These are phyloP conservation scores for Dothistroma pini DNA, from an alignment of 2,329 filamentous ascomycete genomes.

Conservation along the genomic window DNA sequence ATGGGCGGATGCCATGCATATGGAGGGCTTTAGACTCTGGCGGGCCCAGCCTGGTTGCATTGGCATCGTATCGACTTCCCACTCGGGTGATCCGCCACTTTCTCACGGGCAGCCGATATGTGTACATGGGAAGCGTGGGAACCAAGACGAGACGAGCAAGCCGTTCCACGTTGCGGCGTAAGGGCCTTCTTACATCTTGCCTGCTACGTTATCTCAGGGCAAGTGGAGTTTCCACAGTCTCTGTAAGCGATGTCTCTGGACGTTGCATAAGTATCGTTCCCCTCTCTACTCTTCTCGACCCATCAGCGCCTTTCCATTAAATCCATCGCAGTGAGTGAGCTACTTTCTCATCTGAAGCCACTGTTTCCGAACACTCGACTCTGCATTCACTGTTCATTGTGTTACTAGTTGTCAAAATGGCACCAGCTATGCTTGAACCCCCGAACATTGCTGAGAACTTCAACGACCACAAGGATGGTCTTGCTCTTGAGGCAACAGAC, in stretches of 20 bases:
- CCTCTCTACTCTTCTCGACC: constrained; percentile 2
- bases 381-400: neutral
- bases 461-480: constrained; percentile 52
- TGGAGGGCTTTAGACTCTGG: constrained; percentile 7
- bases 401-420: constrained; percentile 36
- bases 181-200: constrained; percentile 5
- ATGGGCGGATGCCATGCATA: constrained; percentile 9
- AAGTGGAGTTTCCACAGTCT: constrained; percentile 6
- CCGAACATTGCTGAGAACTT: constrained; percentile 43
- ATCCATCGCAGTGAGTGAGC: neutral
- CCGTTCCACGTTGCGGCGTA: constrained; percentile 4
- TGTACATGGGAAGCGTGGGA: neutral
- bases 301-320: constrained; percentile 1
- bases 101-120: neutral
- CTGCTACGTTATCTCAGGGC: constrained; percentile 3
- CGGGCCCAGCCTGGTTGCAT: constrained; percentile 8
- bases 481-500: constrained; percentile 56
- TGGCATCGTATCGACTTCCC: constrained; percentile 1
- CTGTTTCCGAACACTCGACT: neutral
- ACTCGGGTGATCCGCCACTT: neutral
- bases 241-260: constrained; percentile 5
- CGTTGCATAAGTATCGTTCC: constrained; percentile 3
- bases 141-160: constrained; percentile 9
- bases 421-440: constrained; percentile 43
- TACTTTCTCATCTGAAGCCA: neutral